A percentile compares a stretch with the other conserved stretches of the same genome.
Conservation (phyloP, 257 asterid species). For the Solanum lycopersicoides region DNA sequence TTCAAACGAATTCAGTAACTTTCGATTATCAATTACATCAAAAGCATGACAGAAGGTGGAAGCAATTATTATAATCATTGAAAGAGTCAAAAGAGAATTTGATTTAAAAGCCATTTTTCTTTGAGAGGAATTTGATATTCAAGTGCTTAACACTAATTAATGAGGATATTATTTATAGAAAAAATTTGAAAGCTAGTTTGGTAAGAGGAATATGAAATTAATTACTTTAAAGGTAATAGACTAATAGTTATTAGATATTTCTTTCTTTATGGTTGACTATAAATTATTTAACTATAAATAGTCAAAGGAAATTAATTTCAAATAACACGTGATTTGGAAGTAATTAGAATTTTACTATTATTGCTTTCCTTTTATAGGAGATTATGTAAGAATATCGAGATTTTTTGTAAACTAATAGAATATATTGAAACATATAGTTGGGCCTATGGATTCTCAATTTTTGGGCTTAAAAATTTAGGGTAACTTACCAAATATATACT, state of each 20-base stretch:
- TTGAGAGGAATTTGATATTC: not conserved
- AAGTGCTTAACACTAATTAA: not conserved
- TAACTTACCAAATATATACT: no score
- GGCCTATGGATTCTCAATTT: no score
- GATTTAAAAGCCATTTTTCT: slow-evolving; percentile 1
- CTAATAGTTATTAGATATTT: not conserved
- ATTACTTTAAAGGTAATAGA: not conserved
- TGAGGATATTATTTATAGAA: not conserved
- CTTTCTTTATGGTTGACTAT: not conserved
- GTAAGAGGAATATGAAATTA: not conserved
- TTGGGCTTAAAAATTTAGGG: no score
- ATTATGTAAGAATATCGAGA: no score
- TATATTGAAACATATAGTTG: no score
- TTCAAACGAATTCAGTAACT: not conserved
- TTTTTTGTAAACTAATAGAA: no score
- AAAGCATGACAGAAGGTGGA: not conserved
- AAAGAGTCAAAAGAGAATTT: not conserved
- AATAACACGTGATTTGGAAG: not conserved
- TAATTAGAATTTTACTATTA: not conserved
- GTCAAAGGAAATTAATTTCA: not conserved
- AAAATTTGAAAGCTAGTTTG: not conserved
- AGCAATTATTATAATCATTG: not conserved
- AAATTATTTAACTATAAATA: not conserved
- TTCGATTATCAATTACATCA: not conserved
- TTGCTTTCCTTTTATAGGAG: no score